Evolutionary conservation across 176 grass and related monocot genomes (phyloP), one percentile per base, ranked within the genome.

Genomic region (Hyparrhenia diplandra): DNA sequence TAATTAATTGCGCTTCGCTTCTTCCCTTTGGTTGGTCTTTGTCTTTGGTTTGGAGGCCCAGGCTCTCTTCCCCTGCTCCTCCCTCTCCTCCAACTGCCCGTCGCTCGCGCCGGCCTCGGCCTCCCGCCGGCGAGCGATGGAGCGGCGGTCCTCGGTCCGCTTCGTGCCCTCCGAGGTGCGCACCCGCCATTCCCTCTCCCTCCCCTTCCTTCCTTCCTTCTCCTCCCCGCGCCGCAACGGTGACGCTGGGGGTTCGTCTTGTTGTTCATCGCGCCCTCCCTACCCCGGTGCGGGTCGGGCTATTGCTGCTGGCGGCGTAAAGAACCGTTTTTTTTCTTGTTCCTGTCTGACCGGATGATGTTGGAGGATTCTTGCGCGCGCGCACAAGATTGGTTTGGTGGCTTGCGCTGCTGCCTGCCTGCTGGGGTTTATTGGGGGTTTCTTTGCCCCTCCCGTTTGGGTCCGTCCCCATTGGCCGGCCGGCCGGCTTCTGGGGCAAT

Each of bases 101-200:
- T 37, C 43, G 1, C 80, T 24, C 85, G 4, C 80, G 36, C 32
- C 34, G 25, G 67, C 67, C 37, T 40, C 36, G 69, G 32, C 61
- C 49, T 62, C 70, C 64, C 87, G 82, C 23, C 54, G 77, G 82
- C 43, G 71, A 85, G 57, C 57, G 24, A 89, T 89, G 87, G 83
- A 85, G 55, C 72, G 64, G 66, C 82, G 87, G 24, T 77, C 87
- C 45, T 8, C 72, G 27, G 58, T 63, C n/a, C 87, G 78, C 42
- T 89, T 89, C 65, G 21, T 45, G 5, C 77, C 87, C 3, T 77
- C 82, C 78, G 87, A 89, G 87, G 87, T 89, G 64, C n/a, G 21
- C 27, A 7, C 39, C 2, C 36, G 8, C 39, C 87, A 64, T 70
- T 71, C 10, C 5, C 55, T 40, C 20, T 11, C 72, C 46, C 25